These are phyloP conservation scores for Asterochloris erici DNA, from an alignment of 139 green algal species.

Conservation along the genomic window DNA sequence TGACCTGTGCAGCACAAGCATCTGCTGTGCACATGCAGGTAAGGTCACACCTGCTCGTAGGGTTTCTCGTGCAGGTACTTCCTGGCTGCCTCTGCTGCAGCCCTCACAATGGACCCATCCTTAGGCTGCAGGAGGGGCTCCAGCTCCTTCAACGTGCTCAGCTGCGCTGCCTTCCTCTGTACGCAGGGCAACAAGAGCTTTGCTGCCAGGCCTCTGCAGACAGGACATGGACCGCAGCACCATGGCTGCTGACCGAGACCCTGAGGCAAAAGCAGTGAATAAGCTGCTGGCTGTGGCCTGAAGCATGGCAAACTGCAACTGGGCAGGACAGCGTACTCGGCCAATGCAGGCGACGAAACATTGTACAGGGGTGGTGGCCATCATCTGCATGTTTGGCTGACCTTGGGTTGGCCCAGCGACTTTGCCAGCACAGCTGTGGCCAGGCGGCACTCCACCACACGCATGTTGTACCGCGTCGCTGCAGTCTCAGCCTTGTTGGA, in stretches of 20 bases:
- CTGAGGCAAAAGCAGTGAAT: too few species aligned
- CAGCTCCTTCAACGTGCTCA: conserved; percentile 43
- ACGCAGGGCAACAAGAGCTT: neutral
- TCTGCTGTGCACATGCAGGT: neutral
- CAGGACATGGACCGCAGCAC: too few species aligned
- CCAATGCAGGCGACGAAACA: too few species aligned
- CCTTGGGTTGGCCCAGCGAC: conserved; percentile 46
- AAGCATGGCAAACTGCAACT: too few species aligned
- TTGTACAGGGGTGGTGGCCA: too few species aligned
- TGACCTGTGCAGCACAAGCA: too few species aligned
- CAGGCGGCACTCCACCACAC: conserved; percentile 93
- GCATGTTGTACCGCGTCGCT: conserved; percentile 86
- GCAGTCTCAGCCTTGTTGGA: conserved; percentile 92
- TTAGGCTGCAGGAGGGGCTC: conserved; percentile 28
- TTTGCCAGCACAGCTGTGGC: conserved; percentile 73
- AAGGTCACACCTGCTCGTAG: conserved; percentile 37
- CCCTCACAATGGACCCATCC: neutral
- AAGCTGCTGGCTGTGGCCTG: too few species aligned
- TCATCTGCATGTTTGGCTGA: neutral
- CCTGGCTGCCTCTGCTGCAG: conserved; percentile 35
- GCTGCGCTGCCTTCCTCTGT: conserved; percentile 20
- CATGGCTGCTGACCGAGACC: too few species aligned
- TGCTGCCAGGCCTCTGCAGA: too few species aligned
- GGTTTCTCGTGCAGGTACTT: conserved; percentile 58
- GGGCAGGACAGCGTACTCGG: too few species aligned